Percentiles rank a stretch among this genome's conserved stretches.
These are phyloP conservation scores for Ophiostoma sp. DNA, from an alignment of 2,329 filamentous ascomycete species.

Conservation along the genomic window DNA sequence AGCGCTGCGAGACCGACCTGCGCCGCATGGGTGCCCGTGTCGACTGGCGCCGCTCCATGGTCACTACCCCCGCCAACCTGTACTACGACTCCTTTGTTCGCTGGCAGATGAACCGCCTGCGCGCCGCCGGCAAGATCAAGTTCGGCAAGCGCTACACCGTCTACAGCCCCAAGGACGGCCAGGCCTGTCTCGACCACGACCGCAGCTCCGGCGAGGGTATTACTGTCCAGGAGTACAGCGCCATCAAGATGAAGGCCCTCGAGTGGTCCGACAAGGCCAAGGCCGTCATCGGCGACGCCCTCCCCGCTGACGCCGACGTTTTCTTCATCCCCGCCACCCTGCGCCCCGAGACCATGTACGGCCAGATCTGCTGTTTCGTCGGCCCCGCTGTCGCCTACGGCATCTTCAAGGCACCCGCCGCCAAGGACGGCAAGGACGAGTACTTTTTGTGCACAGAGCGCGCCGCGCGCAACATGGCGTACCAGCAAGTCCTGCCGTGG, in stretches of 20 bases:
- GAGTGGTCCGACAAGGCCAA: conserved; percentile 79
- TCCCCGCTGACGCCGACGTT: conserved; percentile 72
- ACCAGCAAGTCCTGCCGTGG: conserved; percentile 76
- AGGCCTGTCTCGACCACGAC: conserved; percentile 85
- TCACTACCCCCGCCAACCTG: conserved; percentile 93
- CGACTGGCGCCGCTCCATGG: conserved; percentile 87
- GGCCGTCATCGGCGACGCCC: conserved; percentile 65
- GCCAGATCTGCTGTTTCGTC: conserved; percentile 93
- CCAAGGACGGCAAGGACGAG: conserved; percentile 53
- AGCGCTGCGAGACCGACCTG: conserved; percentile 69
- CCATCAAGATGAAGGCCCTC: conserved; percentile 82
- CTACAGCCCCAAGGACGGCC: conserved; percentile 67
- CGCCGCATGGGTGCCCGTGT: conserved; percentile 79
- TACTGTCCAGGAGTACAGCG: conserved; percentile 85
- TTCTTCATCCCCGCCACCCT: conserved; percentile 91
- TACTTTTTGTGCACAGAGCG: conserved; percentile 58
- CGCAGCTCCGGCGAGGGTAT: conserved; percentile 74
- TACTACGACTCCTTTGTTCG: conserved; percentile 94
- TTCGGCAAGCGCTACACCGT: conserved; percentile 59
- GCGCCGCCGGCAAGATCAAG: conserved; percentile 85
- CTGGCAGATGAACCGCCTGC: conserved; percentile 95
- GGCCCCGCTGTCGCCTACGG: conserved; percentile 86
- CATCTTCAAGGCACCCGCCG: conserved; percentile 58
- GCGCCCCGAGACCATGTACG: conserved; percentile 96
- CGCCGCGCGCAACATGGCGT: conserved; percentile 91